A percentile compares a stretch with the other conserved stretches of the same genome.
These are phyloP conservation scores for Escovopsis sp. DNA, from an alignment of 2,329 filamentous ascomycete species.

Conservation along the genomic window DNA sequence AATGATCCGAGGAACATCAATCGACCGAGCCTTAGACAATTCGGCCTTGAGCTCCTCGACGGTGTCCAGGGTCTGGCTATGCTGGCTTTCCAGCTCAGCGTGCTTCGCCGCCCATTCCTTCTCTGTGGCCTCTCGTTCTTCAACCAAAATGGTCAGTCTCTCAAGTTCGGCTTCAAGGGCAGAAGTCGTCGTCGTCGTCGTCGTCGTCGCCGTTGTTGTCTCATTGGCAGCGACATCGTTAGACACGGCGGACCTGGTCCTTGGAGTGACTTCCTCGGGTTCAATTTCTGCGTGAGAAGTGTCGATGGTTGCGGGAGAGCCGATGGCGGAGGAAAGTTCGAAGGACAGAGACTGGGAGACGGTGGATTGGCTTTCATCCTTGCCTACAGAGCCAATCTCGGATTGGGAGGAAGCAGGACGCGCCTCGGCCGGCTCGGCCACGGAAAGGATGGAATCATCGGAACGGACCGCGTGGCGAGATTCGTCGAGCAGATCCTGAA, in stretches of 20 bases:
- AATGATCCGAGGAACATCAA: conserved; percentile 56
- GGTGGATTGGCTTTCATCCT: conserved; percentile 52
- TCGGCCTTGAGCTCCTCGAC: conserved; percentile 87
- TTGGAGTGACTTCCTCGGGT: conserved; percentile 27
- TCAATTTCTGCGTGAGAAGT: conserved; percentile 41
- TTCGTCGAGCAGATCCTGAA: conserved; percentile 78
- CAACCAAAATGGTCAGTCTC: conserved; percentile 52
- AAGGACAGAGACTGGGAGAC: conserved; percentile 77
- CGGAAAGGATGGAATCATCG: conserved; percentile 42
- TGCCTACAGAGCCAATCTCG: conserved; percentile 53
- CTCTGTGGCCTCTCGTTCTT: conserved; percentile 65
- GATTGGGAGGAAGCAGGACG: conserved; percentile 76
- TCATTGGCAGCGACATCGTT: conserved; percentile 25
- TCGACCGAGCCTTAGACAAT: conserved; percentile 58
- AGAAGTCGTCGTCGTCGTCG: conserved; percentile 14
- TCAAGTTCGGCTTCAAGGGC: conserved; percentile 45
- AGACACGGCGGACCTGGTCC: conserved; percentile 27
- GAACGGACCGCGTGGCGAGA: conserved; percentile 45
- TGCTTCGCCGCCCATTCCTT: conserved; percentile 63
- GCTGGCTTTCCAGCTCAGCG: conserved; percentile 65
- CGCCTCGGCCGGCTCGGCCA: conserved; percentile 32
- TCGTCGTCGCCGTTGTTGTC: conserved; percentile 25
- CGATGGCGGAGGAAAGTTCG: conserved; percentile 79
- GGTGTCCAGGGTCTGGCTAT: conserved; percentile 67
- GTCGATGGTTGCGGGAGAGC: conserved; percentile 52